Evolutionary conservation across 2,329 filamentous ascomycete species (phyloP).

Genomic region (Lanzia echinophila): DNA sequence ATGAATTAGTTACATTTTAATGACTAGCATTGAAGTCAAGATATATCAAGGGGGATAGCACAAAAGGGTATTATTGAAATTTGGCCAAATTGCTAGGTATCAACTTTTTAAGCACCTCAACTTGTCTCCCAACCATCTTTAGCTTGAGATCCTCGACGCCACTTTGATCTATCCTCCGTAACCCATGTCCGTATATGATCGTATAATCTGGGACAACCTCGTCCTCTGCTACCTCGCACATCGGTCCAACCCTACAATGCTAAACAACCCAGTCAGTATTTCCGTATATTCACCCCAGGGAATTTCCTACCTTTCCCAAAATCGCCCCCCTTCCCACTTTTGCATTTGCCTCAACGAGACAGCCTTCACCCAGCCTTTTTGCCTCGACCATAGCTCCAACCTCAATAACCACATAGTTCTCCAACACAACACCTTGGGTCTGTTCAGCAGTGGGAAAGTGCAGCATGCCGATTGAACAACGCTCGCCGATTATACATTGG

Average conservation of each 20-base stretch:
- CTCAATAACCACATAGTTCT: constrained; percentile 57
- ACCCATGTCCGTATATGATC: constrained; percentile 61
- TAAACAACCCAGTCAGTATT: constrained; percentile 27
- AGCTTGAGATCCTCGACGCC: constrained; percentile 58
- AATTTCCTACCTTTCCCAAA: constrained; percentile 51
- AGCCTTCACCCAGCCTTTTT: constrained; percentile 42
- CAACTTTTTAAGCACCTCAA: constrained; percentile 59
- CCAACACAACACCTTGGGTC: constrained; percentile 40
- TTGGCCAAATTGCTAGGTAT: constrained; percentile 51
- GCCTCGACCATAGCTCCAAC: constrained; percentile 54
- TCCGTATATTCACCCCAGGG: neutral
- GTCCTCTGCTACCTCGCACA: constrained; percentile 51
- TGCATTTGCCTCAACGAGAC: constrained; percentile 54
- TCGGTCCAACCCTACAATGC: constrained; percentile 65
- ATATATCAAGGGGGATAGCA: neutral
- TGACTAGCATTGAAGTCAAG: constrained; percentile 1
- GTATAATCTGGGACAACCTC: constrained; percentile 58
- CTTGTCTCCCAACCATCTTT: constrained; percentile 58
- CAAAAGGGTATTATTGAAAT: constrained; percentile 24
- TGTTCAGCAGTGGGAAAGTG: constrained; percentile 24
- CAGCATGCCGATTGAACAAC: constrained; percentile 47
- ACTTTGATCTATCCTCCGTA: constrained; percentile 50
- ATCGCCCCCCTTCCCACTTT: constrained; percentile 53
- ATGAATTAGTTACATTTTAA: constrained; percentile 4
- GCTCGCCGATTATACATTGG: constrained; percentile 75